These are phyloP conservation scores for Termitomyces sp. DNA, from an alignment of 768 basidiomycete genomes.

Conservation along the genomic window DNA sequence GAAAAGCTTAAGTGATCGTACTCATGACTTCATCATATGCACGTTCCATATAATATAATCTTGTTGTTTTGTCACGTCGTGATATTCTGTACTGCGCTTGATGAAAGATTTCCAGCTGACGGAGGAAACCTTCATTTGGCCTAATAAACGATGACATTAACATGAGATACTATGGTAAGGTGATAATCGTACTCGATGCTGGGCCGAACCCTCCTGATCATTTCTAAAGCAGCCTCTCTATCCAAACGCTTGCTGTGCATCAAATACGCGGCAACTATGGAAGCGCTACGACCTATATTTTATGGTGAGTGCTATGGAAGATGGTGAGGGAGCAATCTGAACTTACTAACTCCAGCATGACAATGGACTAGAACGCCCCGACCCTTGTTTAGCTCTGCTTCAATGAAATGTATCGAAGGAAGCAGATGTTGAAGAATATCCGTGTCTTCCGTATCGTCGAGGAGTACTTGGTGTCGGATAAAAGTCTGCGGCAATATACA, in stretches of 20 bases:
- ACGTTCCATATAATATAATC: slow-evolving; percentile 82
- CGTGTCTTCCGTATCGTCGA: slow-evolving; percentile 70
- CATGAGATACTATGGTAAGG: neutral
- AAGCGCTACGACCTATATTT: slow-evolving; percentile 68
- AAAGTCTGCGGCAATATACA: slow-evolving; percentile 51
- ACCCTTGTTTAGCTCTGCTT: slow-evolving; percentile 68
- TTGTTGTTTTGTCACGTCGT: slow-evolving; percentile 58
- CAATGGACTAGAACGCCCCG: slow-evolving; percentile 86
- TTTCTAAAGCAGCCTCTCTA: slow-evolving; percentile 55
- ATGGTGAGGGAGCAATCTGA: neutral
- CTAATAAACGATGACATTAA: slow-evolving; percentile 41
- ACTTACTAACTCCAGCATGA: slow-evolving; percentile 83
- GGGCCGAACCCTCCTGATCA: slow-evolving; percentile 64
- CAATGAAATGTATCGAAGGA: slow-evolving; percentile 78
- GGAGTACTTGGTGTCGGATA: slow-evolving; percentile 68
- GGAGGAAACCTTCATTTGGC: slow-evolving; percentile 80
- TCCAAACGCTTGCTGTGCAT: slow-evolving; percentile 68
- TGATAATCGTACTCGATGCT: slow-evolving; percentile 48
- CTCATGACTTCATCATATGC: slow-evolving; percentile 74
- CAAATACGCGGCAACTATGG: slow-evolving; percentile 83
- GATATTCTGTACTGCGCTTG: slow-evolving; percentile 65
- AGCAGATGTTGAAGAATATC: slow-evolving; percentile 79
- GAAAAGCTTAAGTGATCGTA: slow-evolving; percentile 30
- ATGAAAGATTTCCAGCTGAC: slow-evolving; percentile 79
- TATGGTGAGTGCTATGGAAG: neutral